Base-by-base conservation (phyloP, 2,329 filamentous ascomycete species). In the Sclerotinia spermophila region DNA sequence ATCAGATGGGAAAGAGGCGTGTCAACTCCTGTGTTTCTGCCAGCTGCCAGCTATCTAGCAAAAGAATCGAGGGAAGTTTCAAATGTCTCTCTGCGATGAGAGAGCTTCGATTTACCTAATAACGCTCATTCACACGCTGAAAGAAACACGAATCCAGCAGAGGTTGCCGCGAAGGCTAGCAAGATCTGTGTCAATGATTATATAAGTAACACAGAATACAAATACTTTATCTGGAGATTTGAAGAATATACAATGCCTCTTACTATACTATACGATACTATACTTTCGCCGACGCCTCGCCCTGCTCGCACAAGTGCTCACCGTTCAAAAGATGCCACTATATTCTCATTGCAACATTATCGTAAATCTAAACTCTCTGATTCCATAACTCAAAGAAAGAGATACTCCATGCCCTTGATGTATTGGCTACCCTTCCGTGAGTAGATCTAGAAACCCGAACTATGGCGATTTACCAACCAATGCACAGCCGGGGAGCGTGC, bases 271-370 rank as follows among this genome's bases (percentile, higher is more conserved):
- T 27, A 17, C 11, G 27, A 15, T 15, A 27, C 2, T 17, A 3
- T 1, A 51, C 5, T n/a, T 27, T 13, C n/a, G 6, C 1, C 0
- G 10, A 42, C 13, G 11, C 27, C 2, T 13, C 48, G 17, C 5
- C 1, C 48, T 51, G 24, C n/a, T n/a, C 5, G 24, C 13, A 51
- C 48, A 17, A 27, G 48, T 17, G 2, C 24, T 17, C 17, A n/a
- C 15, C 6, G n/a, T 5, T 5, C 11, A 21, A 5, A 1, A n/a
- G 5, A n/a, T n/a, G 0, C 1, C 11, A 27, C 2, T 2, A 51
- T 51, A 15, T 13, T n/a, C 27, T 17, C 13, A 51, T 27, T 2
- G 5, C 48, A 51, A 7, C 13, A 15, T 1, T 1, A 7, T 17
- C 5, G 1, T 17, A n/a, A 17, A 27, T 27, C 48, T 27, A 30